Evolutionary conservation across 1,139 yeast species (phyloP).

Genomic region (Geotrichum australiense): DNA sequence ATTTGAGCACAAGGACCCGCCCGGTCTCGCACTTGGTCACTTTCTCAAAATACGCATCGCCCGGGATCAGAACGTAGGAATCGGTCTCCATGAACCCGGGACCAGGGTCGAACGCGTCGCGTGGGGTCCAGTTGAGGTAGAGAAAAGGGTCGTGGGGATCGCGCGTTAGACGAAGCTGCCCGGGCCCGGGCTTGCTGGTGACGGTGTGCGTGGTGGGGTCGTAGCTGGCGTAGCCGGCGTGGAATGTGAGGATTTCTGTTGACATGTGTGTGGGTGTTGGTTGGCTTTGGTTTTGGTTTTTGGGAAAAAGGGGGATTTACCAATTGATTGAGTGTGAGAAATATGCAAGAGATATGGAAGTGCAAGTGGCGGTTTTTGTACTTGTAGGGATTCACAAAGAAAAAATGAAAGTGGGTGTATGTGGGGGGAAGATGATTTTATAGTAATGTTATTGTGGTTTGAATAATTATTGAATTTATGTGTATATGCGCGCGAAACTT

Average conservation of each 20-base stretch:
- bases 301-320: neutral
- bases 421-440: no score
- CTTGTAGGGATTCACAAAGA: neutral
- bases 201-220: constrained; percentile 65
- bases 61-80: constrained; percentile 80
- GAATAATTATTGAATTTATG: no score
- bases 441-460: no score
- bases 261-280: constrained; percentile 7
- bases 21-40: constrained; percentile 73
- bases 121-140: constrained; percentile 56
- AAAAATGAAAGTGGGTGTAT: neutral
- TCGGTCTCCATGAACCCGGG: constrained; percentile 37
- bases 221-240: constrained; percentile 80
- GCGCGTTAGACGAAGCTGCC: constrained; percentile 59
- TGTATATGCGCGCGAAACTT: no score
- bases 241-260: constrained; percentile 43
- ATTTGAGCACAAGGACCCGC: constrained; percentile 75
- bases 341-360: no score
- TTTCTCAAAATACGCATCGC: constrained; percentile 81
- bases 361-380: no score
- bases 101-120: constrained; percentile 33
- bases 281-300: no score
- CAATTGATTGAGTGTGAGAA: neutral
- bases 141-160: constrained; percentile 52
- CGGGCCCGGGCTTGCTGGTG: constrained; percentile 71